A percentile compares a stretch with the other conserved stretches of the same genome.
Conservation (phyloP, 176 grass and related monocot genomes). For the Thalia dealbata region DNA sequence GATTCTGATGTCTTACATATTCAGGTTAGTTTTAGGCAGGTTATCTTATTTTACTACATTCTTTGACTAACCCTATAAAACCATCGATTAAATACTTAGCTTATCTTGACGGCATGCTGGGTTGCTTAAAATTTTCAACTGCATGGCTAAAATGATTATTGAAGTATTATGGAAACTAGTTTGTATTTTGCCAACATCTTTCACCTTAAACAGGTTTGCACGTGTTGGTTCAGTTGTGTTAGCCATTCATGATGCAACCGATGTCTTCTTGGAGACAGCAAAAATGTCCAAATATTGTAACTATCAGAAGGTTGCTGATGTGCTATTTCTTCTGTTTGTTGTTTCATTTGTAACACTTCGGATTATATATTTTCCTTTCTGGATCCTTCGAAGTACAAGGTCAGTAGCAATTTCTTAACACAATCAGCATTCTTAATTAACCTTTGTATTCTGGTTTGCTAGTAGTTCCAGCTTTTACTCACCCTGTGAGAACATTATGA, state of each 20-base stretch:
- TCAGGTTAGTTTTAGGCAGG: conserved; percentile 33
- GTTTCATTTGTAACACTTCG: neutral
- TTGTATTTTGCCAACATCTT: neutral
- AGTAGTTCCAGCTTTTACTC: neutral
- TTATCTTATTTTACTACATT: neutral
- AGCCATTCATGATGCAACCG: neutral
- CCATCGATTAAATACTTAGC: too few species aligned
- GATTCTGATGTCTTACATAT: conserved; percentile 77
- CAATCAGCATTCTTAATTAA: neutral
- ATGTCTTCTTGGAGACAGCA: neutral
- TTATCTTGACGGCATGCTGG: too few species aligned
- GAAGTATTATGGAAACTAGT: neutral
- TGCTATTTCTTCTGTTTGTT: neutral
- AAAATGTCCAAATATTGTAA: neutral
- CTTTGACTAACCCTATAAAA: neutral
- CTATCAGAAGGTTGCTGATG: neutral
- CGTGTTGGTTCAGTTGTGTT: conserved; percentile 2
- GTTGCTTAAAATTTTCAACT: too few species aligned
- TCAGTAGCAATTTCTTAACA: neutral
- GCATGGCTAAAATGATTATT: neutral
- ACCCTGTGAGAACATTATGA: too few species aligned
- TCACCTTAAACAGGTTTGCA: neutral
- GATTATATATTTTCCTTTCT: conserved; percentile 1
- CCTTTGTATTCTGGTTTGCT: neutral
- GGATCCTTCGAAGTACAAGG: conserved; percentile 16